Conservation (phyloP, 106 monocot species). For the Dioscorea alata region DNA sequence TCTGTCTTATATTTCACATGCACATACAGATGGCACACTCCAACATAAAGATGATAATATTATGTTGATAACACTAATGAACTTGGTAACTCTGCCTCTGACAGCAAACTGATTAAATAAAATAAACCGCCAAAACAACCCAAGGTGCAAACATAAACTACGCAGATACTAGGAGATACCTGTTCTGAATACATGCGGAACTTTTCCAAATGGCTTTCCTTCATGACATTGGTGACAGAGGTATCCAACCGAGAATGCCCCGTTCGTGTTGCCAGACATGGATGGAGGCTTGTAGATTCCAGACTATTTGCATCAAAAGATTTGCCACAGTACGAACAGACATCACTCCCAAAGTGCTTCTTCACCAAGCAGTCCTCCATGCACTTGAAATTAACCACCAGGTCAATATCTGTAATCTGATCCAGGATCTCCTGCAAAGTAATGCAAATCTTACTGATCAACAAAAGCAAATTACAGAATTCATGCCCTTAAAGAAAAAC, state of each 20-base stretch:
- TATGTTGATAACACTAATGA: too few relatives aligned
- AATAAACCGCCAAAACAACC: too few relatives aligned
- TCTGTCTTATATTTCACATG: too few relatives aligned
- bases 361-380: conserved; percentile 60
- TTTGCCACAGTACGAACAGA: conserved; percentile 65
- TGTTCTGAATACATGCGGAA: conserved; percentile 50
- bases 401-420: conserved; percentile 75
- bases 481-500: too few relatives aligned
- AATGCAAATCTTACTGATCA: too few relatives aligned
- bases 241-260: conserved; percentile 31
- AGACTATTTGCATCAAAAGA: conserved; percentile 32
- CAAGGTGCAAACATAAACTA: too few relatives aligned
- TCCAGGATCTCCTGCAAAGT: conserved; percentile 80
- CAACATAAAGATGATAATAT: too few relatives aligned
- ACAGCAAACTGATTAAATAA: too few relatives aligned
- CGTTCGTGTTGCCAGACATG: conserved; percentile 38
- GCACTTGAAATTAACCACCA: conserved; percentile 89
- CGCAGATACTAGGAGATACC: conserved; percentile 19
- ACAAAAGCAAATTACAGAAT: too few relatives aligned
- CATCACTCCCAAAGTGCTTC: conserved; percentile 36
- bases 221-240: conserved; percentile 21
- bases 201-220: conserved; percentile 36
- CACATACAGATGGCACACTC: too few relatives aligned
- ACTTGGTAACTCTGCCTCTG: too few relatives aligned
- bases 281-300: conserved; percentile 41